Base-by-base conservation (phyloP, 1,139 yeast genomes). In the Taphrina deformans region DNA sequence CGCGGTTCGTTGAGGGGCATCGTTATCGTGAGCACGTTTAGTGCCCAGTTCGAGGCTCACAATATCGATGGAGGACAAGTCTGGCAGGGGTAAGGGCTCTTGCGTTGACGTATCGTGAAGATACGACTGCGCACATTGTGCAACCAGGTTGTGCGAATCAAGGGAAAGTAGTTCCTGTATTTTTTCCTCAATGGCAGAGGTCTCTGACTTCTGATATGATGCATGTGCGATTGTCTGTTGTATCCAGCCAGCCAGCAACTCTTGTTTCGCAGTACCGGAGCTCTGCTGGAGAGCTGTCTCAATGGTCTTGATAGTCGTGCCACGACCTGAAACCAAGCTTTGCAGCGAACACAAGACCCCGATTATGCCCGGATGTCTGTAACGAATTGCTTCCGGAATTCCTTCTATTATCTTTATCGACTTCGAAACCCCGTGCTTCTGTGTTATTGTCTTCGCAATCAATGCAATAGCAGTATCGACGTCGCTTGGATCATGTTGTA, bases 41-140 rank as follows among this genome's bases (percentile, higher is more conserved):
- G 38, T 23, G 29, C 52, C 52, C 35, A 40, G 18, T 24, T 61
- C 65, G 29, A 61, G 59, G 4, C 52, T 38, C 38, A 29, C 55
- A 16, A 61, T 29, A 27, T 61, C 53, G 23, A 61, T 24, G 18
- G 50, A 16, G 14, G 63, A 59, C 10, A 59, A 27, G 10, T 59
- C 63, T 9, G 63, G 63, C 24, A 59, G 21, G 9, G 38, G 56
- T 31, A 53, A 16, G 5, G 35, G 23, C 27, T 59, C 50, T 21
- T 38, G 27, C 18, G 38, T 6, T n/a, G 56, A 16, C 33, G 33
- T 26, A 16, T 53, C 38, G 9, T 50, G 38, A 16, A 59, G 29
- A 9, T 50, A 27, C 18, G 51, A 35, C 4, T 21, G 35, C 18
- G 63, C 63, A 18, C 55, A 51, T 12, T 38, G 38, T 3, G 51